Percentiles rank a stretch among this genome's conserved stretches.
phyloP scores from a whole-genome alignment of 768 basidiomycete species.

The Leccinum longicurvipes region DNA sequence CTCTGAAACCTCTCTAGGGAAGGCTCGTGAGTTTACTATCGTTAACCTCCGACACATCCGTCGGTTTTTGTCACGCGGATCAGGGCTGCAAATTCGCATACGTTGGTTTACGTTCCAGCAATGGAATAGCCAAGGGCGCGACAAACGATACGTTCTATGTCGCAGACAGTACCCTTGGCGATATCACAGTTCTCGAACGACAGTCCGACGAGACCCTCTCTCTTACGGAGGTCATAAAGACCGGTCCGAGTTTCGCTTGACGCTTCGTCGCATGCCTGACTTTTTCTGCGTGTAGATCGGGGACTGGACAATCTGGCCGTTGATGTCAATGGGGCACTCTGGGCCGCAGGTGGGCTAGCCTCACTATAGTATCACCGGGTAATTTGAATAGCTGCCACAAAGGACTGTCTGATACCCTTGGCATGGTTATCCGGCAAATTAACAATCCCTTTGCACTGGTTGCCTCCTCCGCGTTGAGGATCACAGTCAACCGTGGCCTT shows the following conservation, averaged over 20 bases:
- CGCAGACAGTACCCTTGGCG: constrained; percentile 42
- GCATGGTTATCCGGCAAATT: constrained; percentile 37
- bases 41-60: constrained; percentile 39
- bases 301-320: constrained; percentile 59
- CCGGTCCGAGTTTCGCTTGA: constrained; percentile 39
- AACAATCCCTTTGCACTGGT: constrained; percentile 38
- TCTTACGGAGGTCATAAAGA: constrained; percentile 47
- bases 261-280: constrained; percentile 1
- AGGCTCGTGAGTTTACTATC: constrained; percentile 29
- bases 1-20: constrained; percentile 13
- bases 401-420: constrained; percentile 45
- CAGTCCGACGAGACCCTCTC: constrained; percentile 59
- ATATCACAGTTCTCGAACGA: constrained; percentile 51
- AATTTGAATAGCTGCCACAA: background rate
- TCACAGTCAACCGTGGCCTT: constrained; percentile 51
- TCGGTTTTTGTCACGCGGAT: constrained; percentile 63
- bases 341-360: constrained; percentile 51
- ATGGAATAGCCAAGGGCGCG: constrained; percentile 55
- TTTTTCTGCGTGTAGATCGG: constrained; percentile 35
- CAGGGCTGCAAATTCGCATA: constrained; percentile 61
- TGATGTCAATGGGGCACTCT: constrained; percentile 57
- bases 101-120: constrained; percentile 46
- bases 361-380: background rate
- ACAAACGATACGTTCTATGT: constrained; percentile 65
- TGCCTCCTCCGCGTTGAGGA: constrained; percentile 49